Base-by-base conservation (phyloP, 495 filamentous ascomycete genomes). In the Glonium stellatum region DNA sequence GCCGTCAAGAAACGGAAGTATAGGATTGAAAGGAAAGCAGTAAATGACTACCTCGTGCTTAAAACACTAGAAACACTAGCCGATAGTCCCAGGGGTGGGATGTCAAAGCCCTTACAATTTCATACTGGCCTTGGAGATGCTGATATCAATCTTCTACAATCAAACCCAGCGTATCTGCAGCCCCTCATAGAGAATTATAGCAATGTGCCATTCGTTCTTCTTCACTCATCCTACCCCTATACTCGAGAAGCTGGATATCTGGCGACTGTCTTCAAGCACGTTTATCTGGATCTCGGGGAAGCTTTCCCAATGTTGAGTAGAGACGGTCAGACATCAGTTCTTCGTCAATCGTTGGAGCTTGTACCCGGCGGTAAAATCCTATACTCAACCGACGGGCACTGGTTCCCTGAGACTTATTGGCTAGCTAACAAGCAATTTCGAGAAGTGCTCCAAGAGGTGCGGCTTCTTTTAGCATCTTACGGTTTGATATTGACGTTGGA, bases 61-160 rank as follows among this genome's bases (percentile, higher is more conserved):
- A 61, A 63, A 19, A 65, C 65, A 8, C 59, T 71, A 23, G 65
- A 71, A 35, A 57, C 82, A 12, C 80, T 88, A 37, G 70, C 72
- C 8, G 72, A 78, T 44, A 70, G 63, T 23, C 52, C 41, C 37
- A 53, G 59, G 15, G 54, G 44, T 22, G 62, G 58, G 50, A 57
- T 63, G 57, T 25, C 69, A 58, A 93, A 93, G 66, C 89, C 91
- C 1, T 69, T 96, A 31, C 90, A 95, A 66, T 88, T 96, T 59
- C 90, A 95, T 65, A 92, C 89, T 0, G 91, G 91, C 0, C 77
- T 95, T 0, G 91, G 90, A 0, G 90, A 95, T 65, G 89, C 86
- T 62, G 89, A 95, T 71, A 86, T 95, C 54, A 80, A 76, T 5
- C 76, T 95, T 8, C 67, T 80, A 0, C 79, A 77, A 52, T 80